Evolutionary conservation across 345 rosid genomes (phyloP).

Genomic region (Clausena lansium): DNA sequence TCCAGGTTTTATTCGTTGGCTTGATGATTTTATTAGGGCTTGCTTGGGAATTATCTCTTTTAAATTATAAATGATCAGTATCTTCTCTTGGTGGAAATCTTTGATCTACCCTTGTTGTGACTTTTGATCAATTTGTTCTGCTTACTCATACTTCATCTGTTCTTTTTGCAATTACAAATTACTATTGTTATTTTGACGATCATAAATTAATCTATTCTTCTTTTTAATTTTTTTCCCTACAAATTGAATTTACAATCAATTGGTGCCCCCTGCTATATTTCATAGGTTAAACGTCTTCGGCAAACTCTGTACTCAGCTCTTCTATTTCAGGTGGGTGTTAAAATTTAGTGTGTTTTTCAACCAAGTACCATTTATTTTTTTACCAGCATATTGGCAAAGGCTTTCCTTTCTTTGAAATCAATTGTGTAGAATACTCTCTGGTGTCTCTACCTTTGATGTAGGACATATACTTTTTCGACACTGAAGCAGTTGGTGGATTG

Average conservation of each 20-base stretch:
- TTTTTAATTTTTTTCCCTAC: background rate
- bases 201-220: background rate
- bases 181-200: background rate
- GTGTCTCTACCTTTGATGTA: slow-evolving; percentile 23
- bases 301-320: slow-evolving; percentile 41
- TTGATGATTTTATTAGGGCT: background rate
- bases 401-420: background rate
- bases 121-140: background rate
- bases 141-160: background rate
- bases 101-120: background rate
- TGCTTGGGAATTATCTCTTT: background rate
- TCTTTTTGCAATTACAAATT: background rate
- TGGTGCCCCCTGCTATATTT: background rate
- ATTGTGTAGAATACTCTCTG: background rate
- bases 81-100: background rate
- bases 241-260: background rate
- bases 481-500: slow-evolving; percentile 46
- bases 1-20: background rate
- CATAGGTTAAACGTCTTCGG: slow-evolving; percentile 53
- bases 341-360: background rate
- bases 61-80: background rate
- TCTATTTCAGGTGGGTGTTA: slow-evolving; percentile 42
- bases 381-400: background rate
- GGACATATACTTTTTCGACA: slow-evolving; percentile 50
- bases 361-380: background rate